Percentiles rank a stretch among this genome's conserved stretches.
Conservation (phyloP, 192 early-diverging fungal species). For the Chytriomyces hyalinus region DNA sequence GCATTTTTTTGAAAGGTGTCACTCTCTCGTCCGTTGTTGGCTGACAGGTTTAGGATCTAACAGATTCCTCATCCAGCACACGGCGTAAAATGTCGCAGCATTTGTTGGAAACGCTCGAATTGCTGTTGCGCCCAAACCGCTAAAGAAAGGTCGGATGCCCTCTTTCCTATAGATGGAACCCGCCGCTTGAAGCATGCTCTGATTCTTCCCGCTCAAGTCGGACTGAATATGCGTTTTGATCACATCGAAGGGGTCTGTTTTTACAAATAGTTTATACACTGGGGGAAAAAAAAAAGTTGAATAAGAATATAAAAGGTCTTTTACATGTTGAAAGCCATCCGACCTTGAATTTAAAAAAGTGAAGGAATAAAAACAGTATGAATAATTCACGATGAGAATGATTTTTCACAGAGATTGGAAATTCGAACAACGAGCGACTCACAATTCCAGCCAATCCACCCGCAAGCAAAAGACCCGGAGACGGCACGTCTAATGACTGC, state of each 20-base stretch:
- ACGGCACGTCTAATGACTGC: constrained; percentile 38
- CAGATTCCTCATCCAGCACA: constrained; percentile 28
- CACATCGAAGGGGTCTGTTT: constrained; percentile 53
- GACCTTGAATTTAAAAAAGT: not conserved
- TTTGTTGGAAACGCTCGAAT: constrained; percentile 61
- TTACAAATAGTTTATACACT: too few relatives aligned
- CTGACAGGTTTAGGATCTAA: not conserved
- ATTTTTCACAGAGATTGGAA: not conserved
- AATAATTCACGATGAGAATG: too few relatives aligned
- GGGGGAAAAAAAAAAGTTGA: too few relatives aligned
- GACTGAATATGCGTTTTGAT: constrained; percentile 59
- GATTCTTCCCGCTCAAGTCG: constrained; percentile 11
- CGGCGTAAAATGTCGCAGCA: constrained; percentile 57
- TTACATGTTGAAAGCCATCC: constrained; percentile 49
- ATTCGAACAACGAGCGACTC: not conserved
- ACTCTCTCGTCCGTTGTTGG: not conserved
- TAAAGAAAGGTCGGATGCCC: constrained; percentile 48
- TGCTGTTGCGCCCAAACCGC: constrained; percentile 50
- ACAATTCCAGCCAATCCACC: constrained; percentile 58
- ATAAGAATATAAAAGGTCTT: too few relatives aligned
- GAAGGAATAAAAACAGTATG: too few relatives aligned
- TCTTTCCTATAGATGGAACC: constrained; percentile 41
- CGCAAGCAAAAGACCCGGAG: constrained; percentile 46
- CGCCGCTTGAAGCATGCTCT: constrained; percentile 21
- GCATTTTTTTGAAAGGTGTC: not conserved